Evolutionary conservation across 352 stramenopile genomes (phyloP).

Genomic region (Thraustochytrium striatum): DNA sequence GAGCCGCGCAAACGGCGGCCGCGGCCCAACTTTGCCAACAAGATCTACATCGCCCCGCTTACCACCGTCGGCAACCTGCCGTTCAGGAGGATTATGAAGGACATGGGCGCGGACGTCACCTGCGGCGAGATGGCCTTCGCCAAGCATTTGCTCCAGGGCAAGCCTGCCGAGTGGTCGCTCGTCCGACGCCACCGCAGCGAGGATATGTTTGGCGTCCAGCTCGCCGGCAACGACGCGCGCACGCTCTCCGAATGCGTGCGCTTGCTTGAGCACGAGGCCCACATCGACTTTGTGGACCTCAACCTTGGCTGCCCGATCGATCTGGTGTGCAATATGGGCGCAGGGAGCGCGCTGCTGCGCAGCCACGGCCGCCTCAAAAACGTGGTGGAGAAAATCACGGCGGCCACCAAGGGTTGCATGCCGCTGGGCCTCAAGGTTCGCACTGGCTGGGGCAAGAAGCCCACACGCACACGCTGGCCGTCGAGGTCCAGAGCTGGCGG

Average conservation of each 20-base stretch:
- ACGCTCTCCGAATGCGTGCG: slow-evolving; percentile 86
- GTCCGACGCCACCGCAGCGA: slow-evolving; percentile 90
- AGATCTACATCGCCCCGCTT: slow-evolving; percentile 97
- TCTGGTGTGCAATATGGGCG: slow-evolving; percentile 74
- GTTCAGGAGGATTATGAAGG: slow-evolving; percentile 94
- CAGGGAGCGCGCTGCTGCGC: slow-evolving; percentile 89
- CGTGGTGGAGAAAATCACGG: slow-evolving; percentile 78
- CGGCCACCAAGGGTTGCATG: slow-evolving; percentile 61
- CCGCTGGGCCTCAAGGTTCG: slow-evolving; percentile 95
- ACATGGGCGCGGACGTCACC: slow-evolving; percentile 97
- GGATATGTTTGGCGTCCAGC: slow-evolving; percentile 96
- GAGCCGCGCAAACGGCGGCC: not conserved
- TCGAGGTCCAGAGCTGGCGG: slow-evolving; percentile 75
- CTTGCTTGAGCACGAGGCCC: slow-evolving; percentile 77
- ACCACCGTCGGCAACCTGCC: slow-evolving; percentile 99
- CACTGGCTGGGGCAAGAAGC: slow-evolving; percentile 91
- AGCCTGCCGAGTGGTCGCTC: slow-evolving; percentile 92
- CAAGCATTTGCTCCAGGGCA: slow-evolving; percentile 88
- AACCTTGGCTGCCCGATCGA: slow-evolving; percentile 99
- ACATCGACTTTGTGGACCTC: slow-evolving; percentile 96
- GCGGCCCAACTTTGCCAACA: slow-evolving; percentile 88
- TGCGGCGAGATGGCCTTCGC: slow-evolving; percentile 96
- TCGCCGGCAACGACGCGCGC: slow-evolving; percentile 84
- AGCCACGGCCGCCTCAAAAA: slow-evolving; percentile 77
- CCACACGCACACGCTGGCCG: slow-evolving; percentile 18